Conservation (phyloP, 805 yeast species). For the Komagataella pseudopastoris region DNA sequence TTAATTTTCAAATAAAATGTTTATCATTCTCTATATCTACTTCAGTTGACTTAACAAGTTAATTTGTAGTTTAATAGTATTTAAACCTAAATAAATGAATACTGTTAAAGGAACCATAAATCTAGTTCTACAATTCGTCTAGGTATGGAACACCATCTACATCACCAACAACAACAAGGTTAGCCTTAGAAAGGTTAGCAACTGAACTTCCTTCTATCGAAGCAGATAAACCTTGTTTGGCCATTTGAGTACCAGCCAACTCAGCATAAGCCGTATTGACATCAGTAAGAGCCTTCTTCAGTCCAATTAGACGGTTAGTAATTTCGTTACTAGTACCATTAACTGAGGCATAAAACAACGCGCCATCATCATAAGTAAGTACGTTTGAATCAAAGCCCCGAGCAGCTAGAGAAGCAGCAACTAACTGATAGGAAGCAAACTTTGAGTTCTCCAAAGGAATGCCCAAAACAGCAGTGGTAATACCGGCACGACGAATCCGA, state of each 20-base stretch:
- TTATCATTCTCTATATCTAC: background rate
- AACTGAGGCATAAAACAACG: slow-evolving; percentile 63
- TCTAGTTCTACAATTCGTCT: slow-evolving; percentile 57
- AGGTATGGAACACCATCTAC: slow-evolving; percentile 75
- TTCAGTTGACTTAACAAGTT: background rate
- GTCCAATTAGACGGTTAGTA: background rate
- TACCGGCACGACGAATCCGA: slow-evolving; percentile 51
- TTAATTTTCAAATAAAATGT: too few species aligned
- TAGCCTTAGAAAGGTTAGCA: slow-evolving; percentile 34
- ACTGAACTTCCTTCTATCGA: background rate
- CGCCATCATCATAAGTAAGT: slow-evolving; percentile 62
- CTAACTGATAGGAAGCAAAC: slow-evolving; percentile 53
- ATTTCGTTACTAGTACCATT: slow-evolving; percentile 41
- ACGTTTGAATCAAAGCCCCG: slow-evolving; percentile 43
- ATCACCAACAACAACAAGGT: slow-evolving; percentile 85
- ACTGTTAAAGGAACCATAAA: slow-evolving; percentile 14
- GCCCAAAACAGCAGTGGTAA: slow-evolving; percentile 68
- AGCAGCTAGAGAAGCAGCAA: slow-evolving; percentile 55
- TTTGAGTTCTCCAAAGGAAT: slow-evolving; percentile 58
- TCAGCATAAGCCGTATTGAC: slow-evolving; percentile 33
- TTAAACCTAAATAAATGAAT: background rate
- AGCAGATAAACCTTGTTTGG: slow-evolving; percentile 20
- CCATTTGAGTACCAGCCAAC: slow-evolving; percentile 11
- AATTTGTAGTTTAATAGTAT: background rate
- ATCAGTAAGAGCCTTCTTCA: slow-evolving; percentile 35